These are phyloP conservation scores for Arabidopsis hybrid DNA, from an alignment of 441 rosid species.

Conservation along the genomic window DNA sequence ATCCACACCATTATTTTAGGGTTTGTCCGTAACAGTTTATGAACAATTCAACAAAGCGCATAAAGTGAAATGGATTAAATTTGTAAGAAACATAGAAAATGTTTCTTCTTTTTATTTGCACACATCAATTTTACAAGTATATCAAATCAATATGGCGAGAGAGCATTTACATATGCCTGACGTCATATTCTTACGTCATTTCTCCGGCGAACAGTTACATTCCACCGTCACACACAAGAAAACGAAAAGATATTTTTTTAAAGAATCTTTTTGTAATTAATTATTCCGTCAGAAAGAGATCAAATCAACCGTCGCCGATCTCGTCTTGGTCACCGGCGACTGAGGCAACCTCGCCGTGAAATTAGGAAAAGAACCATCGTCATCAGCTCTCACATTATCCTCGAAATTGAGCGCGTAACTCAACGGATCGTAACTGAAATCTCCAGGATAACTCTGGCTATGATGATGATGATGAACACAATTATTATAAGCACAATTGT, in stretches of 20 bases:
- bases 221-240: conserved; percentile 2
- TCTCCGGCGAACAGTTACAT: conserved; percentile 19
- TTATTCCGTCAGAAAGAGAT: conserved; percentile 37
- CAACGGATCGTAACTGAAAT: conserved; percentile 61
- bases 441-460: conserved; percentile 45
- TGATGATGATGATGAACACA: conserved; percentile 28
- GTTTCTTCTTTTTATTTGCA: background rate
- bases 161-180: conserved; percentile 35
- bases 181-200: conserved; percentile 21
- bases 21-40: background rate
- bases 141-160: conserved; percentile 24
- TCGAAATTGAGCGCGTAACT: conserved; percentile 73
- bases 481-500: conserved; percentile 27
- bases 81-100: background rate
- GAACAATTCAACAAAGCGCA: background rate
- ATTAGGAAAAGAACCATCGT: conserved; percentile 39
- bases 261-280: background rate
- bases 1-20: conserved; percentile 16
- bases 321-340: conserved; percentile 50
- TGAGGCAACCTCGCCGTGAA: conserved; percentile 62
- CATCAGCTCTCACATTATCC: conserved; percentile 53
- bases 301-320: conserved; percentile 43
- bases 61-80: no score
- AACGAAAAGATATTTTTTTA: background rate
- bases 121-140: conserved; percentile 9